phyloP scores from a whole-genome alignment of 208 protist species.

The Strigomonas galati region DNA sequence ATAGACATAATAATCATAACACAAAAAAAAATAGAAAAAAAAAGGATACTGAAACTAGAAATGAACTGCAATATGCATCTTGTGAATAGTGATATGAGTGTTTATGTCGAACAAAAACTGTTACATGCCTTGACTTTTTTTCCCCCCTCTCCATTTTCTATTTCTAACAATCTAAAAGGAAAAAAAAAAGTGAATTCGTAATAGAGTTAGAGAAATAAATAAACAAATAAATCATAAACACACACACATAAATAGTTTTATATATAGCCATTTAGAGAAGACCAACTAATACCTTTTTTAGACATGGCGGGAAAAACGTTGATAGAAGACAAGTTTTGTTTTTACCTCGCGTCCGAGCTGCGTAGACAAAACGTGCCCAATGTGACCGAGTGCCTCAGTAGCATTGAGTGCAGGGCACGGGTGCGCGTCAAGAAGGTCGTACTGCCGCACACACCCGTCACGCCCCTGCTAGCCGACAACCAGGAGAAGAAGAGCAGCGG shows the following conservation, averaged over 20 bases:
- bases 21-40: too few relatives aligned
- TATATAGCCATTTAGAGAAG: constrained; percentile 2
- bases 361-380: constrained; percentile 48
- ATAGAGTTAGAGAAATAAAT: not conserved
- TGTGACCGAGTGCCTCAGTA: constrained; percentile 17
- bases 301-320: constrained; percentile 3
- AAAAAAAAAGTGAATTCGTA: not conserved
- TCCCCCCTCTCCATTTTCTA: too few relatives aligned
- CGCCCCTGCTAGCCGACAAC: not conserved
- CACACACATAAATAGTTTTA: too few relatives aligned
- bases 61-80: too few relatives aligned
- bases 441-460: not conserved
- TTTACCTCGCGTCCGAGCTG: constrained; percentile 42
- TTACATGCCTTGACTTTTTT: too few relatives aligned
- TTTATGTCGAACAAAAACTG: too few relatives aligned
- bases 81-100: too few relatives aligned
- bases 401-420: not conserved
- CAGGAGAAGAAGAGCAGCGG: not conserved
- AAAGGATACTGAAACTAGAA: too few relatives aligned
- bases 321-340: constrained; percentile 29
- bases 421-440: not conserved
- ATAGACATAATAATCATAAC: too few relatives aligned
- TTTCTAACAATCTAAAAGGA: not conserved
- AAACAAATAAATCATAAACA: not conserved
- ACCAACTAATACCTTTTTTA: not conserved